Conservation (phyloP, 2,329 filamentous ascomycete species). For the Aschersonia sp. region DNA sequence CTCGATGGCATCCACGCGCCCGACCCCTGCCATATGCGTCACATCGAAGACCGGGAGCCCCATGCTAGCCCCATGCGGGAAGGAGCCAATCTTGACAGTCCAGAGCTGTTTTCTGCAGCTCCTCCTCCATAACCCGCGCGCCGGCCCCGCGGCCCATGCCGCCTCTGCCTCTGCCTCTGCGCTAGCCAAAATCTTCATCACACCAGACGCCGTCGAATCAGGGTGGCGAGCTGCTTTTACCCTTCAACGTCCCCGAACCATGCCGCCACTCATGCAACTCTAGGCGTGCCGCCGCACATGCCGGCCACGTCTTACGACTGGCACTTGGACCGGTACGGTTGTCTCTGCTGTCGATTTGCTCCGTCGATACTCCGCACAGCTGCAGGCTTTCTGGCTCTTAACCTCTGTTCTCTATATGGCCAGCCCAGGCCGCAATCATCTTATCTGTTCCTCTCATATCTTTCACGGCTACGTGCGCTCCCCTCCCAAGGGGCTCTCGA, state of each 20-base stretch:
- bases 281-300: neutral
- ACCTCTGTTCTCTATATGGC: neutral
- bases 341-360: neutral
- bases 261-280: constrained; percentile 4
- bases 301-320: neutral
- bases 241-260: neutral
- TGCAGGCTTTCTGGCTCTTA: neutral
- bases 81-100: constrained; percentile 23
- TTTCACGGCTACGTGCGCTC: neutral
- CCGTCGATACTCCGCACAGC: neutral
- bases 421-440: neutral
- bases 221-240: constrained; percentile 1
- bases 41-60: neutral
- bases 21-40: neutral
- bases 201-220: constrained; percentile 15
- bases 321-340: neutral
- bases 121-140: constrained; percentile 13
- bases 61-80: constrained; percentile 13
- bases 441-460: neutral
- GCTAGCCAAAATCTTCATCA: constrained; percentile 26
- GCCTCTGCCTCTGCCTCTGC: constrained; percentile 20
- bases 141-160: constrained; percentile 31
- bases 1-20: neutral
- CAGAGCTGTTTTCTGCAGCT: constrained; percentile 1
- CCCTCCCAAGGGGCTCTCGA: neutral